These are phyloP conservation scores for Podospora didyma DNA, from an alignment of 495 filamentous ascomycete species.

Conservation along the genomic window DNA sequence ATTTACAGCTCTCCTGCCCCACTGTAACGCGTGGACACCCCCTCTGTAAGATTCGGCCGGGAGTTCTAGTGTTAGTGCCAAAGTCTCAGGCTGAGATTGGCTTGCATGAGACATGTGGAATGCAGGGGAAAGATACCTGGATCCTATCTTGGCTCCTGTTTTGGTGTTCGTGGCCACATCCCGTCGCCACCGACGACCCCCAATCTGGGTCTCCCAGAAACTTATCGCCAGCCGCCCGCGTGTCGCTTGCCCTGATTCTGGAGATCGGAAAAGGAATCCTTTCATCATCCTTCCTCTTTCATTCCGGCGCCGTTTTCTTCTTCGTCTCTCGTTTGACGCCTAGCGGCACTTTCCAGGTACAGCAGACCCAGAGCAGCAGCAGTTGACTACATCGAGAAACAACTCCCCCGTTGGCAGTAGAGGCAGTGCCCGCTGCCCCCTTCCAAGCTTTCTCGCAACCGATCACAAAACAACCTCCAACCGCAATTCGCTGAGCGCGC, in stretches of 20 bases:
- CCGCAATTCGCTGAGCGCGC: neutral
- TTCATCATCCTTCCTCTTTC: neutral
- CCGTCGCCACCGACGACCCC: slow-evolving; percentile 1
- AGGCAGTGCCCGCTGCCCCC: slow-evolving; percentile 6
- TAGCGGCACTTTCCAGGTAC: neutral
- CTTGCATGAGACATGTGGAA: neutral
- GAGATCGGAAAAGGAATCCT: too few relatives aligned
- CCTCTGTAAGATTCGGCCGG: neutral
- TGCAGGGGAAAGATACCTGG: slow-evolving; percentile 2
- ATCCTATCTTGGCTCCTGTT: slow-evolving; percentile 5
- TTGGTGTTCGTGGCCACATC: slow-evolving; percentile 13
- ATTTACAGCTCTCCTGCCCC: neutral
- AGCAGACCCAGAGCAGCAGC: neutral
- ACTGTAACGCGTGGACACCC: neutral
- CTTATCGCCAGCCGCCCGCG: neutral
- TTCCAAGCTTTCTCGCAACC: neutral
- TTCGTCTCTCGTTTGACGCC: slow-evolving; percentile 15
- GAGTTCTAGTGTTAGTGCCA: neutral
- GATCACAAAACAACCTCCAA: neutral
- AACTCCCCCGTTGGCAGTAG: slow-evolving; percentile 1
- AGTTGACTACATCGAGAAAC: neutral
- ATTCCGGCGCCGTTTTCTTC: slow-evolving; percentile 5
- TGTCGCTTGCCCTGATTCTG: neutral
- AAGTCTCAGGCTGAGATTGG: neutral
- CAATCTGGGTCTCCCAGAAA: neutral